A percentile compares a stretch with the other conserved stretches of the same genome.
phyloP scores from a whole-genome alignment of 805 yeast genomes.

The Candida berthetii region DNA sequence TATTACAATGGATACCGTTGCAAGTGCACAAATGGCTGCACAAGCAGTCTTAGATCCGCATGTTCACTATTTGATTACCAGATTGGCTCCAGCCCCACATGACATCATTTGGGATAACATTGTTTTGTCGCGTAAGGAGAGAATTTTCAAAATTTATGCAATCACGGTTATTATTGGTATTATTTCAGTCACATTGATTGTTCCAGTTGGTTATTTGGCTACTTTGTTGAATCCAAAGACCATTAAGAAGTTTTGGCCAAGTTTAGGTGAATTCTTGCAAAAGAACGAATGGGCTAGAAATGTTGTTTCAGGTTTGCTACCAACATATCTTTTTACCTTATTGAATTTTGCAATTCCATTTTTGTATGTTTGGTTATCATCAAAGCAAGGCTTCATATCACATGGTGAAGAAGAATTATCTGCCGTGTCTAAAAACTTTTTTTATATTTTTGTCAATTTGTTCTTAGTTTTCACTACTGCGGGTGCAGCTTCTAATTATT shows the following conservation, averaged over 20 bases:
- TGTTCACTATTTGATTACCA: slow-evolving; percentile 74
- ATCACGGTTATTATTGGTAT: slow-evolving; percentile 65
- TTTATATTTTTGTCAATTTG: slow-evolving; percentile 89
- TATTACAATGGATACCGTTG: slow-evolving; percentile 91
- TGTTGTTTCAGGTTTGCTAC: slow-evolving; percentile 81
- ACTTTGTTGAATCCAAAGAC: slow-evolving; percentile 74
- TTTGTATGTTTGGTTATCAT: slow-evolving; percentile 76
- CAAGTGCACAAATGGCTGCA: slow-evolving; percentile 94
- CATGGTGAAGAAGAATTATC: slow-evolving; percentile 91
- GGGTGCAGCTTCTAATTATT: slow-evolving; percentile 79
- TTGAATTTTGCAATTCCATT: slow-evolving; percentile 82
- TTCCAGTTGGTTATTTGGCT: slow-evolving; percentile 83
- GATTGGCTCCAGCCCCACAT: slow-evolving; percentile 92
- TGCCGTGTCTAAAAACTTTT: slow-evolving; percentile 86
- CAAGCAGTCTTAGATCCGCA: slow-evolving; percentile 92
- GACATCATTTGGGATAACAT: slow-evolving; percentile 92
- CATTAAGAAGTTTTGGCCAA: slow-evolving; percentile 78
- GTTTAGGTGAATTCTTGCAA: slow-evolving; percentile 61
- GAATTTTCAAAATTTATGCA: slow-evolving; percentile 55
- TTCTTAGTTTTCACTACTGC: slow-evolving; percentile 91
- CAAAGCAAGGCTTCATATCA: slow-evolving; percentile 83
- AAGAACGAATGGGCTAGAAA: slow-evolving; percentile 67
- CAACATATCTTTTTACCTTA: slow-evolving; percentile 85
- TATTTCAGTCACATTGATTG: slow-evolving; percentile 64
- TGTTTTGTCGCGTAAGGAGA: slow-evolving; percentile 69